Evolutionary conservation across 768 basidiomycete genomes (phyloP).

Genomic region (Pisolithus sp.): DNA sequence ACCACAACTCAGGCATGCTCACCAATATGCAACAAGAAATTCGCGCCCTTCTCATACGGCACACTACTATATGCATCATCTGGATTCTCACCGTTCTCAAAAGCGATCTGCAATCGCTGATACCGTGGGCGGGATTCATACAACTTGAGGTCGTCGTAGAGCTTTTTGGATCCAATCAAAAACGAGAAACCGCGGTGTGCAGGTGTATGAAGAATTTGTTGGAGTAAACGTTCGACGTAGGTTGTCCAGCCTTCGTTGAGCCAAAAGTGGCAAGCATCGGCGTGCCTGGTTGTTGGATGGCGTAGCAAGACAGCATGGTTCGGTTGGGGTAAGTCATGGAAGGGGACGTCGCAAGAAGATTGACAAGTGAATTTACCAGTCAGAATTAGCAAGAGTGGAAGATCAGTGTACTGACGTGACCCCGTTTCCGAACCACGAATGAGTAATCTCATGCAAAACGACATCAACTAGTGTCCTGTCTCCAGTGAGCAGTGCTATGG

Average conservation of each 20-base stretch:
- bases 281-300: slow-evolving; percentile 37
- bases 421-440: slow-evolving; percentile 93
- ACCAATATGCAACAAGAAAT: slow-evolving; percentile 83
- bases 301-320: no score
- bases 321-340: no score
- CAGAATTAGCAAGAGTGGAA: background rate
- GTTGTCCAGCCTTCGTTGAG: slow-evolving; percentile 94
- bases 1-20: slow-evolving; percentile 5
- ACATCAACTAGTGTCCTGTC: slow-evolving; percentile 86
- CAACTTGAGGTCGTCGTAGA: slow-evolving; percentile 63
- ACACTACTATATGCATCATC: slow-evolving; percentile 71
- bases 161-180: slow-evolving; percentile 64
- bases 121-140: slow-evolving; percentile 59
- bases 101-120: slow-evolving; percentile 73
- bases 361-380: slow-evolving; percentile 1
- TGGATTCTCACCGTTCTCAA: slow-evolving; percentile 66
- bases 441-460: slow-evolving; percentile 79
- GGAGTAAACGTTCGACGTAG: slow-evolving; percentile 81
- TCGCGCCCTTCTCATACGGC: slow-evolving; percentile 87
- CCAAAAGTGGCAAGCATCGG: slow-evolving; percentile 77
- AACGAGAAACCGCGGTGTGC: slow-evolving; percentile 76
- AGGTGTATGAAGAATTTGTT: slow-evolving; percentile 61
- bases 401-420: slow-evolving; percentile 50
- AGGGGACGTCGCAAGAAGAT: no score
- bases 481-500: slow-evolving; percentile 70